Percentiles rank a stretch among this genome's conserved stretches.
Conservation (phyloP, 768 basidiomycete species). For the Rubroboletus pulcherrimus region DNA sequence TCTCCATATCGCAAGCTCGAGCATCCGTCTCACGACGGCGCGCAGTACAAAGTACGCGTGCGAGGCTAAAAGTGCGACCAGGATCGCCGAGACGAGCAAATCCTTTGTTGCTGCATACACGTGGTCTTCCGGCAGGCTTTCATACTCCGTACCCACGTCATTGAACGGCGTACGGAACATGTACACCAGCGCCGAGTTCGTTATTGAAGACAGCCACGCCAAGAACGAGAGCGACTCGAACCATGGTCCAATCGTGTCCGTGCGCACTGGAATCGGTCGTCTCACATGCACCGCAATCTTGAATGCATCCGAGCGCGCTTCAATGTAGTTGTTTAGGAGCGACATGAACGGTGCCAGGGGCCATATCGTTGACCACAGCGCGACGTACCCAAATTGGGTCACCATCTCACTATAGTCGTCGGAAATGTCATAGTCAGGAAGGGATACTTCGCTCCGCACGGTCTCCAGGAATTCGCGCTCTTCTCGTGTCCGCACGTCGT, state of each 20-base stretch:
- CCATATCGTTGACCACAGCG: slow-evolving; percentile 92
- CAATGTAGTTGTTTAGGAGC: slow-evolving; percentile 88
- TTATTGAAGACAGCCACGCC: slow-evolving; percentile 85
- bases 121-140: slow-evolving; percentile 11
- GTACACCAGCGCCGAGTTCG: slow-evolving; percentile 87
- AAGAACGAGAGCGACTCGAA: slow-evolving; percentile 83
- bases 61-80: slow-evolving; percentile 78
- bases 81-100: slow-evolving; percentile 57
- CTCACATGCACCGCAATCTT: slow-evolving; percentile 86
- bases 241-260: slow-evolving; percentile 94
- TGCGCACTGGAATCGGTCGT: slow-evolving; percentile 80
- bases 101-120: slow-evolving; percentile 40
- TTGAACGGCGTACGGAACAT: slow-evolving; percentile 63
- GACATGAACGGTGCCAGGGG: slow-evolving; percentile 88
- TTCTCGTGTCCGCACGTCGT: slow-evolving; percentile 40
- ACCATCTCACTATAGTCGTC: slow-evolving; percentile 97
- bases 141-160: neutral
- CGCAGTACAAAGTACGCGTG: slow-evolving; percentile 80
- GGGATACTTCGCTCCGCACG: slow-evolving; percentile 69
- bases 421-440: slow-evolving; percentile 80
- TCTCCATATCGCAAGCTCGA: slow-evolving; percentile 76
- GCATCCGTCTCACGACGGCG: slow-evolving; percentile 56
- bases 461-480: slow-evolving; percentile 79
- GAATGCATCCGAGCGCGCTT: slow-evolving; percentile 91
- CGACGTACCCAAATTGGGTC: slow-evolving; percentile 90